These are phyloP conservation scores for Trichoderma sp. DNA, from an alignment of 2,329 filamentous ascomycete species.

Conservation along the genomic window DNA sequence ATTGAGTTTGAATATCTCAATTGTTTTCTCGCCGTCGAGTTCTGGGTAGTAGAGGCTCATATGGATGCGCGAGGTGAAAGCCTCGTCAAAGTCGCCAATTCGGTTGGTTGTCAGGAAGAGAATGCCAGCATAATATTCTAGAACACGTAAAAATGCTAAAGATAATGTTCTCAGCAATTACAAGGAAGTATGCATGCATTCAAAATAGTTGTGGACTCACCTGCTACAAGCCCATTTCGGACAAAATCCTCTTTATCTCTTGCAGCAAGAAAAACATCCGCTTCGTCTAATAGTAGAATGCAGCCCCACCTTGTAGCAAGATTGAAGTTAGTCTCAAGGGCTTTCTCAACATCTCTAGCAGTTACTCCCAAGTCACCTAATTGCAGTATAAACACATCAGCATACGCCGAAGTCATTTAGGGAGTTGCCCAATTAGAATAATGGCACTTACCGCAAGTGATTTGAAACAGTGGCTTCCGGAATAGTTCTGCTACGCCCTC, in stretches of 20 bases:
- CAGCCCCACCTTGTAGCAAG: constrained; percentile 27
- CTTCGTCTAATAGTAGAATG: constrained; percentile 30
- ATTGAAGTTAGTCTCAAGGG: constrained; percentile 35
- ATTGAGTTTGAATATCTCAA: constrained; percentile 20
- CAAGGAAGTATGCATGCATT: too few relatives aligned
- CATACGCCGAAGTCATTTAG: too few relatives aligned
- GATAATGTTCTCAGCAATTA: too few relatives aligned
- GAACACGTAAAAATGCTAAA: constrained; percentile 34
- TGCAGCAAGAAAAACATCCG: constrained; percentile 28
- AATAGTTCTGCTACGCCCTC: constrained; percentile 23
- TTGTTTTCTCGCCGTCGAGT: not conserved
- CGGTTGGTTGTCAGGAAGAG: constrained; percentile 37
- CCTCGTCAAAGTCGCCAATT: constrained; percentile 34
- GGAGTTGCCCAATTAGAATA: too few relatives aligned
- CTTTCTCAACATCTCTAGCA: constrained; percentile 15
- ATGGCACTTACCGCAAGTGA: constrained; percentile 26
- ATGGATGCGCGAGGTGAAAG: constrained; percentile 37
- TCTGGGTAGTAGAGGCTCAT: constrained; percentile 32
- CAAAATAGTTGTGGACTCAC: not conserved
- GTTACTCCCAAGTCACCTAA: constrained; percentile 8
- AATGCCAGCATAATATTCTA: constrained; percentile 38
- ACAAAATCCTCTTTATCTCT: constrained; percentile 23
- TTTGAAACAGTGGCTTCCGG: constrained; percentile 25
- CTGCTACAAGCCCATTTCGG: constrained; percentile 34
- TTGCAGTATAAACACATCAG: too few relatives aligned